Base-by-base conservation (phyloP, 345 rosid genomes). In the Melastoma malabathricum region DNA sequence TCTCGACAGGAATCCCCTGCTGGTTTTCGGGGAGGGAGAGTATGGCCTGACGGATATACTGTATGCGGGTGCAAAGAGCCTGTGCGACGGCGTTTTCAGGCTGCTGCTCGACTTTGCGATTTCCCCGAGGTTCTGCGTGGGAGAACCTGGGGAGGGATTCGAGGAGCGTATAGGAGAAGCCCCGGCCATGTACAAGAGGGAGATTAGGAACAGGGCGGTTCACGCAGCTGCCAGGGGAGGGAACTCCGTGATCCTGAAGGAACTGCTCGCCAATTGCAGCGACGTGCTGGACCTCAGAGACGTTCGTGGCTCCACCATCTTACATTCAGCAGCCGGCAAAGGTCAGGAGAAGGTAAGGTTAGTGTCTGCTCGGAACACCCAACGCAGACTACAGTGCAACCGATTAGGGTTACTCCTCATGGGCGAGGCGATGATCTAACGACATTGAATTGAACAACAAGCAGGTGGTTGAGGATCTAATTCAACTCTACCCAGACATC, bases 161-260 rank as follows among this genome's bases (percentile, higher is more conserved):
- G 4, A 22, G 25, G 25, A 22, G 25, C 25, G 25, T 22, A 22
- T 31, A 14, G 80, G 78, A 50, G 90, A 73, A 3, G 72, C 75
- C 44, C 88, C 94, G 65, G 61, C 72, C 34, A 69, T 64, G 38
- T 86, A 79, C 70, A 86, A 68, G 61, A 22, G 25, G n/a, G n/a
- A n/a, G n/a, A n/a, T n/a, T n/a, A n/a, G n/a, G n/a, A n/a, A 80
- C 60, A 72, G 98, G 62, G 94, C 84, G 47, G 61, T 79, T 50
- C 96, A 83, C 54, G 86, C 89, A 47, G 96, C 89, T 66, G 81
- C 94, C 18, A 86, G 96, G 68, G 98, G 78, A 49, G 98, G 94
- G n/a, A 81, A 73, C 65, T 15, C 74, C 50, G 53, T 44, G 58
- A 56, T 80, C 50, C 66, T 89, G 64, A 80, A 65, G 75, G 78